Evolutionary conservation across 305 asterid species (phyloP).

Genomic region (Fraxinus velutina): DNA sequence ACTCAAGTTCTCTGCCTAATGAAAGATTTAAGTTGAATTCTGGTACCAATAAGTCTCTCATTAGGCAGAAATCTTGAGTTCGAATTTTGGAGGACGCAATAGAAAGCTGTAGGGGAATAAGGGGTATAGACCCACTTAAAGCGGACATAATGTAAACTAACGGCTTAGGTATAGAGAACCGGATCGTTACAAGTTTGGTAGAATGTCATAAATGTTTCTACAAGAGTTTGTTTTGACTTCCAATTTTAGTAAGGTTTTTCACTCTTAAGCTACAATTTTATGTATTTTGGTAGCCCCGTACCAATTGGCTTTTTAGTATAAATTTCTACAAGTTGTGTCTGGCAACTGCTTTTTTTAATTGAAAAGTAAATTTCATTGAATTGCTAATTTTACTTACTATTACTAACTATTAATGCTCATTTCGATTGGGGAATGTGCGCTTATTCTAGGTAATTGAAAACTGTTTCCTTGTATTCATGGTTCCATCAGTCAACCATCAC

Average conservation of each 20-base stretch:
- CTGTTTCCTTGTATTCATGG: background rate
- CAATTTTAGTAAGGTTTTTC: background rate
- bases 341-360: background rate
- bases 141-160: background rate
- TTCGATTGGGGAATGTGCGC: background rate
- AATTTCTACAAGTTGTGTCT: background rate
- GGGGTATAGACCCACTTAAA: background rate
- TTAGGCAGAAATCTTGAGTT: background rate
- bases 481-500: background rate
- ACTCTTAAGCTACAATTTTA: background rate
- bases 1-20: background rate
- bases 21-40: background rate
- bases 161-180: background rate
- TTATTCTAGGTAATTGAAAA: background rate
- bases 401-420: background rate
- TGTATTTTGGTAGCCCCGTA: background rate
- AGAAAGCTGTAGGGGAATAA: background rate
- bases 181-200: background rate
- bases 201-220: background rate
- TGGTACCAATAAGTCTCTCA: background rate
- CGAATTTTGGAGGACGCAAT: background rate
- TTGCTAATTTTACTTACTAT: background rate
- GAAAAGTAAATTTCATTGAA: background rate
- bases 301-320: background rate
- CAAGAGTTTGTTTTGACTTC: background rate